Evolutionary conservation across 2,329 filamentous ascomycete genomes (phyloP).

Genomic region (Eutypella sp.): DNA sequence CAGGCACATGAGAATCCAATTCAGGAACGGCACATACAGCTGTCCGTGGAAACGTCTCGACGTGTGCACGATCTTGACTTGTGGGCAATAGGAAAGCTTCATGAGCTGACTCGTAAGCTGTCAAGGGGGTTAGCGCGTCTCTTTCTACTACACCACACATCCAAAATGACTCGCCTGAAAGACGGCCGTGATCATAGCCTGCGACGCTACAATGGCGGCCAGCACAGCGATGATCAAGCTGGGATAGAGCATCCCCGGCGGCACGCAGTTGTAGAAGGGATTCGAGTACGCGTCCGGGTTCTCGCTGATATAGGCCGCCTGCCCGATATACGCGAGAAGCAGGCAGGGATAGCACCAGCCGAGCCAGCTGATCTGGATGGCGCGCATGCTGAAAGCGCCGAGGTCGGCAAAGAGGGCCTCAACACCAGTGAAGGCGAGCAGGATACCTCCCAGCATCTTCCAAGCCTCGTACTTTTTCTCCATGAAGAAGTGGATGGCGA

Average conservation of each 20-base stretch:
- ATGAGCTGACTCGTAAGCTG: constrained; percentile 46
- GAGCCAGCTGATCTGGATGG: constrained; percentile 71
- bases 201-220: constrained; percentile 69
- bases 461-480: constrained; percentile 57
- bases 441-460: constrained; percentile 62
- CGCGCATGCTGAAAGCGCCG: constrained; percentile 65
- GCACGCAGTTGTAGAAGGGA: constrained; percentile 68
- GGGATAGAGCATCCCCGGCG: constrained; percentile 63
- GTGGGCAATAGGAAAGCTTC: constrained; percentile 67
- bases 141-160: too few relatives aligned
- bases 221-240: constrained; percentile 64
- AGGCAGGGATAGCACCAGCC: constrained; percentile 62
- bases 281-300: constrained; percentile 58
- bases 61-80: constrained; percentile 69
- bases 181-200: constrained; percentile 72
- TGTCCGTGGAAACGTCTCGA: constrained; percentile 67
- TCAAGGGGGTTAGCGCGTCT: too few relatives aligned
- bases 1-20: constrained; percentile 73
- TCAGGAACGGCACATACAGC: constrained; percentile 69
- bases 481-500: constrained; percentile 55
- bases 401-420: constrained; percentile 76
- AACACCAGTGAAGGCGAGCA: constrained; percentile 73
- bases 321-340: constrained; percentile 63
- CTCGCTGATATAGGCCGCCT: constrained; percentile 65
- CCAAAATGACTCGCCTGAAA: constrained; percentile 50